Evolutionary conservation across 768 basidiomycete species (phyloP), one percentile per base, ranked within the genome.

Genomic region (Mycena metata): DNA sequence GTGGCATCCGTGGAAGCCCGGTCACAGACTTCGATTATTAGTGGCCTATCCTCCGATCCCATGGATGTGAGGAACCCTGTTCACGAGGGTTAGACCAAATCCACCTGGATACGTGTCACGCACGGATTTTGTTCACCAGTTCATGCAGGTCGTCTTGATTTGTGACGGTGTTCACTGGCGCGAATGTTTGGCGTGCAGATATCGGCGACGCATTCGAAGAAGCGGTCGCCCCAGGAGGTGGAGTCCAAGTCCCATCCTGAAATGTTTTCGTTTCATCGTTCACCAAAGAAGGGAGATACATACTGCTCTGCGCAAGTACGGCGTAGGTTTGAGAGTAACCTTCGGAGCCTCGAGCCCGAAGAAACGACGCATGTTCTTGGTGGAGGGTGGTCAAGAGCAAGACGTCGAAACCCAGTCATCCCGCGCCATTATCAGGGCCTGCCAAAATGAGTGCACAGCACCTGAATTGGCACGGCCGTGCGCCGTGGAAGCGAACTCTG

Each of bases 111-210:
- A 39, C 11, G 15, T 9, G 13, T 19, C 19, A 59, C 69, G 45
- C 50, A 70, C 70, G 15, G 16, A 72, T 72, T 24, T 52, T 60
- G 36, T 66, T 59, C 7, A 72, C 67, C n/a, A 72, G 70, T 49
- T 72, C 70, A 19, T 68, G 55, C 23, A 65, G 35, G 64, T 72
- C 67, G 33, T 64, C 60, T 11, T 69, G 67, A n/a, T 72, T 72
- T 3, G 67, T 26, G 23, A 72, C 70, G n/a, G 70, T 72, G 33
- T 72, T 61, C 0, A 66, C 60, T 3, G 70, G 70, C 4, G 70
- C 70, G 64, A 64, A 72, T 16, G 64, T 65, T 33, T 61, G 64
- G 10, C 49, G 11, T 5, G 67, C n/a, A 10, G 68, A 64, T 15
- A 65, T 58, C 0, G 63, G 68, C 1, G 66, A 68, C 23, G 49